Percentiles rank a stretch among this genome's conserved stretches.
Evolutionary conservation across 495 filamentous ascomycete species (phyloP).

Genomic region (Pyrenula massariospora): DNA sequence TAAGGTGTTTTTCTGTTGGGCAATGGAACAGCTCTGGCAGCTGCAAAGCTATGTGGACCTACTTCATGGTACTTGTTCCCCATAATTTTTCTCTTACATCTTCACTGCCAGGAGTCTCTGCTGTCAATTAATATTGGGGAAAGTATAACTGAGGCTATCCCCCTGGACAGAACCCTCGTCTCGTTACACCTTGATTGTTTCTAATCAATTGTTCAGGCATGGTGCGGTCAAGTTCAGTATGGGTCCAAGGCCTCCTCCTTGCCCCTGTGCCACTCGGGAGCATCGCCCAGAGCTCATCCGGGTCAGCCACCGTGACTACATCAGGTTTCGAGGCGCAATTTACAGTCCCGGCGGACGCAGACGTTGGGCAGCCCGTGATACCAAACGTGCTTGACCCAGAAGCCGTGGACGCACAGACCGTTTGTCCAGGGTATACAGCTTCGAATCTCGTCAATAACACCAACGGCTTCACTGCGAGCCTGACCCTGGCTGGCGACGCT

Average conservation of each 20-base stretch:
- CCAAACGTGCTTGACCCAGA: slow-evolving; percentile 64
- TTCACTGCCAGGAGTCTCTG: background rate
- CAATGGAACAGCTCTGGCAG: background rate
- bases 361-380: slow-evolving; percentile 44
- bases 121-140: background rate
- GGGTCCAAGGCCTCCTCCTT: background rate
- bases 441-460: slow-evolving; percentile 31
- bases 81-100: background rate
- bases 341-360: slow-evolving; percentile 45
- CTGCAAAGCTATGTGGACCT: background rate
- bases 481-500: slow-evolving; percentile 40
- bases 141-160: background rate
- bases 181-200: background rate
- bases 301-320: slow-evolving; percentile 4
- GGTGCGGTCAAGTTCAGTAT: background rate
- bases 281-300: background rate
- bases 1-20: background rate
- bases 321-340: slow-evolving; percentile 23
- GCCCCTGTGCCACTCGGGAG: background rate
- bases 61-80: background rate
- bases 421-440: slow-evolving; percentile 53
- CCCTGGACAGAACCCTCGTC: background rate
- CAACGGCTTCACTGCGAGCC: slow-evolving; percentile 37
- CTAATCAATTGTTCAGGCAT: background rate
- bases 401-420: slow-evolving; percentile 57